Base-by-base conservation (phyloP, 257 asterid species). In the Coffea eugenioides region DNA sequence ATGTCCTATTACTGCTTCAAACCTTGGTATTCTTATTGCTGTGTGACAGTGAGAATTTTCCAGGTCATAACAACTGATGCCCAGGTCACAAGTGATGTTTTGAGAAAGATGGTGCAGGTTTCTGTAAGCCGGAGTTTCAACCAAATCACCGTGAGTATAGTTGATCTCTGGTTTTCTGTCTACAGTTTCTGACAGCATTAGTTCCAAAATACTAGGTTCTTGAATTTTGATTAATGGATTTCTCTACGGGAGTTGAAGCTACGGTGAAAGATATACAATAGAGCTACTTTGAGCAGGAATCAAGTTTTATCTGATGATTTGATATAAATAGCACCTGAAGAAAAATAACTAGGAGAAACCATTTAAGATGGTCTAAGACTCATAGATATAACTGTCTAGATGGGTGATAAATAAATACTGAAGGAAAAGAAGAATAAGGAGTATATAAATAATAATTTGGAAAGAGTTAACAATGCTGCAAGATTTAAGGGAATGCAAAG, bases 31-130 rank as follows among this genome's bases (percentile, higher is more conserved):
- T 46, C 61, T 76, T 69, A 67, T 76, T 27, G 59, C 80, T 70
- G 56, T 52, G 64, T 79, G 78, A 75, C 78, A n/a, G 71, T 86
- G 81, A 57, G 34, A 81, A 66, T 77, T 71, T 75, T 80, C 27
- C 90, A 96, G 99, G 99, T 96, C 57, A 76, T 96, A 79, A 96
- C 98, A 34, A 96, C 99, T 12, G 99, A 96, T 89, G 99, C 97
- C 71, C 82, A 82, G 39, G 96, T 92, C 64, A 82, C 92, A 11
- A 87, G 96, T 84, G 97, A 96, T 75, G 92, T 94, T 78, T 96
- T 98, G 98, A 92, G 96, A 81, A 82, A 83, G 88, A 93, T 96
- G 99, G 97, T 96, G 75, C 93, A 85, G 77, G 87, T 88, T 86
- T 85, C 99, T 82, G 99, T 96, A 56, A 84, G 87, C 81, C 94